Base-by-base conservation (phyloP, 202 grass and related monocot species). In the Panicum virgatum region DNA sequence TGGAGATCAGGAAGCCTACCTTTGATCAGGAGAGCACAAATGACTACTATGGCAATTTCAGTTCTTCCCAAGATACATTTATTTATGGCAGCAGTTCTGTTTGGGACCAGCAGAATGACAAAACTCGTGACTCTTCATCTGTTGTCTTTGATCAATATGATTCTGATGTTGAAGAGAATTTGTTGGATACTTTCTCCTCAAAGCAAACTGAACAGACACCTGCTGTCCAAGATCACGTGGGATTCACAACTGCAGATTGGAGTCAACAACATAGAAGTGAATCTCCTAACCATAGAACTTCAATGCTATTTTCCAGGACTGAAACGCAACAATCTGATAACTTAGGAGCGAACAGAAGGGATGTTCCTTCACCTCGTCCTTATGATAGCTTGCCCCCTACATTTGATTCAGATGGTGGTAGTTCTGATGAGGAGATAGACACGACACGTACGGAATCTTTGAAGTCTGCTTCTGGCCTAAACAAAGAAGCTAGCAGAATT, bases 381-480 rank as follows among this genome's bases (percentile, higher is more conserved):
- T 80, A 72, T 78, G 79, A 90, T 84, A 83, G 67, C 68, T 40
- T 68, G 9, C 68, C 46, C 36, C 92, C 96, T 66, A 73, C 89
- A 76, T 99, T 88, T 84, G 96, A 99, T 72, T 99, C 92, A 53
- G 86, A 93, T 88, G 83, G 78, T 59, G 25, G 47, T 69, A 93
- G 77, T 69, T 97, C 96, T 39, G 88, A 93, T 25, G 79, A 85
- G 75, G 76, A 89, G 60, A 82, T 82, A 77, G 23, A 50, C 23
- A 79, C 75, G 51, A 62, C 15, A 9, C 62, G 62, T 81, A 64
- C 15, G 51, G 62, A 66, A 37, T n/a, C 58, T 82, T 71, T 83
- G 48, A 79, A 51, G 67, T 83, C 86, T 29, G 44, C 46, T 25
- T 75, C 69, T 65, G 75, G 53, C 9, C 8, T 51, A 80, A 69